Base-by-base conservation (phyloP, 1,284 basidiomycete genomes). In the Puccinia triticina region DNA sequence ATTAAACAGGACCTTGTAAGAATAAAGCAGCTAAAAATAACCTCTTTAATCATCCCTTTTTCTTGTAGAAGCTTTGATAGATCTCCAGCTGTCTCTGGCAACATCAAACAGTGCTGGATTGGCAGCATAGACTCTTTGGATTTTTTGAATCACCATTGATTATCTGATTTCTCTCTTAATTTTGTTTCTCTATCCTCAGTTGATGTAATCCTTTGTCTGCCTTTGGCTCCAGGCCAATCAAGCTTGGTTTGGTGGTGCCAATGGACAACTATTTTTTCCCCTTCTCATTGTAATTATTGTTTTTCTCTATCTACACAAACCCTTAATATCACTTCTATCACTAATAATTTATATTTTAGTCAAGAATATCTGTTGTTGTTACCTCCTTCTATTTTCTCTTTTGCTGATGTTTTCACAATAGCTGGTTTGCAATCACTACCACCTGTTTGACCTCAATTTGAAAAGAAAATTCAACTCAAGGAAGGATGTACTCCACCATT, bases 121-220 rank as follows among this genome's bases (percentile, higher is more conserved):
- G 55, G 48, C 0, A 18, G 2, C 1, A 18, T 73, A 26, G 26
- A n/a, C 29, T 11, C 34, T 1, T n/a, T 18, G 1, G 48, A 34
- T 37, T 21, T 4, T 29, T 1, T 23, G 7, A 34, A 53, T n/a
- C 14, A 8, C 23, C 18, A 12, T 48, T 7, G 1, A 12, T 32
- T 21, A 50, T 73, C 71, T n/a, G 8, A 14, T 73, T 21, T 32
- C 2, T 2, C 18, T 29, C 29, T 48, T 12, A 77, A 61, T 11
- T 55, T 77, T 16, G 46, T 34, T 29, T 23, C 26, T 21, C 50
- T 77, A 7, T 53, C 50, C 14, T 21, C 53, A 26, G 29, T 59
- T 64, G 75, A 77, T 46, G 55, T 64, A 23, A 77, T 77, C 5
- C 37, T 77, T 37, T 55, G 75, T 23, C 26, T 77, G 14, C 57